Base-by-base conservation (phyloP, 2,329 filamentous ascomycete genomes). In the Pezizomycotina sp. region DNA sequence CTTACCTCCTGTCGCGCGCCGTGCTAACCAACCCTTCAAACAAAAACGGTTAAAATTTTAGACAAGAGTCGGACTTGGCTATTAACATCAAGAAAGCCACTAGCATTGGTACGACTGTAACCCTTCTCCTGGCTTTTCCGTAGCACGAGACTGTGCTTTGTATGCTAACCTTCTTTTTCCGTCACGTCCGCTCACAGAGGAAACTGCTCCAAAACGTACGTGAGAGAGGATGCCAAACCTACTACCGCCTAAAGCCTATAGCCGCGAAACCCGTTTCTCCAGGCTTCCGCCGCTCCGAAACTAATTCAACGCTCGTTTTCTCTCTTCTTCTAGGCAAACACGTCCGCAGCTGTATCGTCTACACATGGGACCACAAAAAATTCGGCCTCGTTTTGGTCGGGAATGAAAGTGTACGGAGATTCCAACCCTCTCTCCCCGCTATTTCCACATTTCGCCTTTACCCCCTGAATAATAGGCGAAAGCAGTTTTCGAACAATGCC, bases 311-410 rank as follows among this genome's bases (percentile, higher is more conserved):
- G 18, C 18, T 22, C 27, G 30, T 27, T 25, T 29, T 13, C 21
- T 26, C 29, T 24, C 15, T 36, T 28, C 31, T 19, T 27, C 23
- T 53, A 69, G 70, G 69, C 43, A 98, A 98, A 62, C 89, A 98
- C 78, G 89, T 98, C 40, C 80, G 89, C 55, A 83, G 79, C 58
- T 92, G 82, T 56, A 98, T 98, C 53, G 86, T 98, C 28, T 95
- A 95, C 60, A 95, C 86, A 41, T 98, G 89, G 89, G 89, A 98
- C 61, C 83, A 98, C 64, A 91, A 92, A 63, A 92, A 78, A 48
- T n/a, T 92, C 84, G 26, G 68, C 74, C 56, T 81, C 84, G 55
- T 98, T 98, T 59, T 98, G 89, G 89, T 74, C 81, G 38, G 86
- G 84, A 56, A 91, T 98, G 69, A 98, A 98, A 72, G 84, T 95